Evolutionary conservation across 345 rosid genomes (phyloP).

Genomic region (Bruguiera parviflora): DNA sequence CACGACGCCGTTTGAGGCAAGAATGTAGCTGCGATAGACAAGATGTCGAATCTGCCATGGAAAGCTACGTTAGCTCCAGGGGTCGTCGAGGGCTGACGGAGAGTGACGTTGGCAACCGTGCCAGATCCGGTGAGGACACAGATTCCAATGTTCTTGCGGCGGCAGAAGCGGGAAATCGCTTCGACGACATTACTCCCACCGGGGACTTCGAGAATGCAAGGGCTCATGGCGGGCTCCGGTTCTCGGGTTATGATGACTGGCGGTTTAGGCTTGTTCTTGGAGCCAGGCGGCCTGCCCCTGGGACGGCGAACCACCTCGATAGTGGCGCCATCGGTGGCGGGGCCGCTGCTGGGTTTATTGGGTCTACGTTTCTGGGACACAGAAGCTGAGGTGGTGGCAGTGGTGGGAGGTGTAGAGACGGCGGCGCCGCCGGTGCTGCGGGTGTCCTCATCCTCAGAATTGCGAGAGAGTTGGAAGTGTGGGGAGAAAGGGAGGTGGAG

Average conservation of each 20-base stretch:
- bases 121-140: slow-evolving; percentile 79
- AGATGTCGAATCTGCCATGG: slow-evolving; percentile 84
- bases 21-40: slow-evolving; percentile 81
- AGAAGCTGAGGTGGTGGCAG: background rate
- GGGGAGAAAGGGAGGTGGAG: slow-evolving; percentile 46
- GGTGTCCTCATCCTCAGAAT: slow-evolving; percentile 30
- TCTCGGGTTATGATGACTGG: slow-evolving; percentile 61
- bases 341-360: slow-evolving; percentile 8
- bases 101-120: slow-evolving; percentile 72
- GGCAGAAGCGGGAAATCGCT: slow-evolving; percentile 60
- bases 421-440: slow-evolving; percentile 12
- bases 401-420: slow-evolving; percentile 2
- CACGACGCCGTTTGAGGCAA: slow-evolving; percentile 48
- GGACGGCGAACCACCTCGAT: slow-evolving; percentile 80
- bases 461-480: slow-evolving; percentile 45
- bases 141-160: slow-evolving; percentile 53
- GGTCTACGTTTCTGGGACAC: background rate
- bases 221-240: slow-evolving; percentile 70
- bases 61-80: slow-evolving; percentile 74
- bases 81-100: slow-evolving; percentile 73
- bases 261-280: slow-evolving; percentile 81
- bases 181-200: slow-evolving; percentile 72
- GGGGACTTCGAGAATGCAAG: slow-evolving; percentile 80
- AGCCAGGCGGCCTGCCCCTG: slow-evolving; percentile 86
- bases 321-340: slow-evolving; percentile 50